phyloP scores from a whole-genome alignment of 768 basidiomycete genomes.

The Sporobolomyces phaffii region DNA sequence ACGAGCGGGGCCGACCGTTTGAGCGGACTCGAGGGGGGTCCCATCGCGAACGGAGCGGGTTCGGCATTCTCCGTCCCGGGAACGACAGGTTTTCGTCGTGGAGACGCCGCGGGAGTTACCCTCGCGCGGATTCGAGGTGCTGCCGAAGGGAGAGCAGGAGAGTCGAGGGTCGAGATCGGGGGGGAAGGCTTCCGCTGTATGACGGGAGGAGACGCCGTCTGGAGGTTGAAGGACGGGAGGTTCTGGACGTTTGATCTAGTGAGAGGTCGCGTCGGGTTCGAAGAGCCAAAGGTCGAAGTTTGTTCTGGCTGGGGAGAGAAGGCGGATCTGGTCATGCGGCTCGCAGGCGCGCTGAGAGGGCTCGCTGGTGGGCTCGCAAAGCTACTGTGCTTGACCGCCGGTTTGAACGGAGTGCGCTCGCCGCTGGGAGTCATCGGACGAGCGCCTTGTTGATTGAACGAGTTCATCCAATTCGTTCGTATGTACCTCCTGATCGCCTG shows the following conservation, averaged over 20 bases:
- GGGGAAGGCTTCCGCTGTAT: not conserved
- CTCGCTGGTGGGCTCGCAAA: not conserved
- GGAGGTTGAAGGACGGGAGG: not conserved
- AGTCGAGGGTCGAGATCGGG: not conserved
- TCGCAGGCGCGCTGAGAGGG: not conserved
- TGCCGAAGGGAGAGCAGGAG: slow-evolving; percentile 1
- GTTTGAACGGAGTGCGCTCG: slow-evolving; percentile 1
- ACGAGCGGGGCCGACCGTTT: slow-evolving; percentile 4
- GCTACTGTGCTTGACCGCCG: slow-evolving; percentile 4
- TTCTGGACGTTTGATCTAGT: slow-evolving; percentile 3
- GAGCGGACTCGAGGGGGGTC: slow-evolving; percentile 5
- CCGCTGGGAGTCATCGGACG: slow-evolving; percentile 1
- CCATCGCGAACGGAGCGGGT: slow-evolving; percentile 16
- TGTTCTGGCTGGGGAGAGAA: slow-evolving; percentile 5
- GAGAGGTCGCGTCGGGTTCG: not conserved
- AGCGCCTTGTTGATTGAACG: slow-evolving; percentile 3
- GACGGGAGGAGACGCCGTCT: not conserved
- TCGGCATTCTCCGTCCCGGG: slow-evolving; percentile 42
- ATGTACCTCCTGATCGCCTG: not conserved
- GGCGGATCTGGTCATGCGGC: not conserved
- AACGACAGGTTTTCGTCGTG: slow-evolving; percentile 28
- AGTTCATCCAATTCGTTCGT: not conserved
- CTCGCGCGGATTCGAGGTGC: slow-evolving; percentile 38
- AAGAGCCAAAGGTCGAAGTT: not conserved
- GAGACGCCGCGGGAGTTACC: slow-evolving; percentile 37